Base-by-base conservation (phyloP, 2,329 filamentous ascomycete genomes). In the Botrytis hyacinthi region DNA sequence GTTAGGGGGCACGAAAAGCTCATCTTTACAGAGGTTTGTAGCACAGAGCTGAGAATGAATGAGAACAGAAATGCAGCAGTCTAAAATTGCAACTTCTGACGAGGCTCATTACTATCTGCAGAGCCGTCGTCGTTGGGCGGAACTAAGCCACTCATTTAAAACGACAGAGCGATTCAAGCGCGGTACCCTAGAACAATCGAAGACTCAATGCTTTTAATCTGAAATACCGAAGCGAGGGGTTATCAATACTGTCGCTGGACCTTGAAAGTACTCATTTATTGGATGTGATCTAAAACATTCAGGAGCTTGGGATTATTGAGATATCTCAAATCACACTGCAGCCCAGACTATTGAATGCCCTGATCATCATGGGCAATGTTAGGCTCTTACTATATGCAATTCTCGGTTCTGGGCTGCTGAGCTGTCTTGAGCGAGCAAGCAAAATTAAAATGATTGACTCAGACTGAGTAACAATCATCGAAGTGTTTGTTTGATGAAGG, bases 281-380 rank as follows among this genome's bases (percentile, higher is more conserved):
- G 4, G 0, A 16, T 51, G 6, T 16, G 48, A 51, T 51, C 22
- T 2, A 16, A n/a, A 16, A 51, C 5, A 7, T n/a, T 51, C 48
- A 26, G 12, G 3, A 16, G 10, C 48, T n/a, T 51, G 1, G 12
- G 1, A 3, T 6, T 51, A n/a, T n/a, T 10, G 1, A n/a, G 5
- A 51, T 16, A 7, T 51, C 0, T n/a, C 48, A 51, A 16, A 14
- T 6, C 26, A n/a, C 8, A 51, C 48, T 51, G 48, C 12, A 51
- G 48, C 22, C 1, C 48, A 51, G 22, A 51, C 26, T 51, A n/a
- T n/a, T 6, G 26, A 51, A 3, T 51, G 26, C 14, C 26, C 10
- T 51, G 26, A 51, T 14, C 48, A 51, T n/a, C 26, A n/a, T n/a
- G 12, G 14, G 26, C 37, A 12, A 40, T 48, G 22, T 22, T 10